Conservation (phyloP, 768 basidiomycete species). For the Tulasnella sp. region DNA sequence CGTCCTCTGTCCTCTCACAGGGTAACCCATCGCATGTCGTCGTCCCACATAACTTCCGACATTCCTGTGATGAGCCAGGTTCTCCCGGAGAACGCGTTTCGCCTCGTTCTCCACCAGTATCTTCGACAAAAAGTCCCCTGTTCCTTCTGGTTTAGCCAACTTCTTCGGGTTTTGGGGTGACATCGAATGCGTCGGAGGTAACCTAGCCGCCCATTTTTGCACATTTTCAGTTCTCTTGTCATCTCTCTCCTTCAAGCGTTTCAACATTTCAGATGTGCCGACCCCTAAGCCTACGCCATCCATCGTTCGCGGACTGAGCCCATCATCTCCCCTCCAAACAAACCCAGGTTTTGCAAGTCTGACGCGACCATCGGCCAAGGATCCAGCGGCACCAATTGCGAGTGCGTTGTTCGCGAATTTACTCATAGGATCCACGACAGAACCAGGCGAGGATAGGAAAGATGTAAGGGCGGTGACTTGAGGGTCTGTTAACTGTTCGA, state of each 20-base stretch:
- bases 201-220: slow-evolving; percentile 16
- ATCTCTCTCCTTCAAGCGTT: slow-evolving; percentile 7
- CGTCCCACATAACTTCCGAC: slow-evolving; percentile 91
- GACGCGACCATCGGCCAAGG: background rate
- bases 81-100: slow-evolving; percentile 69
- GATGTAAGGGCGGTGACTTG: slow-evolving; percentile 91
- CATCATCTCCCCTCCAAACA: slow-evolving; percentile 10
- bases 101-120: slow-evolving; percentile 85
- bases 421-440: slow-evolving; percentile 10
- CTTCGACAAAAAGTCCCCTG: slow-evolving; percentile 52
- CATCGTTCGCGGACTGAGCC: slow-evolving; percentile 5
- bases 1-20: slow-evolving; percentile 91
- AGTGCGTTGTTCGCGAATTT: slow-evolving; percentile 7
- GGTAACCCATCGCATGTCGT: slow-evolving; percentile 86
- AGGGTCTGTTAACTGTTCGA: slow-evolving; percentile 69
- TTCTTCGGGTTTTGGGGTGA: slow-evolving; percentile 26
- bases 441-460: slow-evolving; percentile 81
- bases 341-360: background rate
- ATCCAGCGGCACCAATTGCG: slow-evolving; percentile 3
- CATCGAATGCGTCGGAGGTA: slow-evolving; percentile 31
- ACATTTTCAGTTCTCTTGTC: background rate
- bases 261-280: slow-evolving; percentile 3
- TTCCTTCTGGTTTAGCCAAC: slow-evolving; percentile 12
- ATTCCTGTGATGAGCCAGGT: slow-evolving; percentile 85
- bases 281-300: slow-evolving; percentile 1